These are phyloP conservation scores for Monascus purpureus DNA, from an alignment of 495 filamentous ascomycete genomes.

Conservation along the genomic window DNA sequence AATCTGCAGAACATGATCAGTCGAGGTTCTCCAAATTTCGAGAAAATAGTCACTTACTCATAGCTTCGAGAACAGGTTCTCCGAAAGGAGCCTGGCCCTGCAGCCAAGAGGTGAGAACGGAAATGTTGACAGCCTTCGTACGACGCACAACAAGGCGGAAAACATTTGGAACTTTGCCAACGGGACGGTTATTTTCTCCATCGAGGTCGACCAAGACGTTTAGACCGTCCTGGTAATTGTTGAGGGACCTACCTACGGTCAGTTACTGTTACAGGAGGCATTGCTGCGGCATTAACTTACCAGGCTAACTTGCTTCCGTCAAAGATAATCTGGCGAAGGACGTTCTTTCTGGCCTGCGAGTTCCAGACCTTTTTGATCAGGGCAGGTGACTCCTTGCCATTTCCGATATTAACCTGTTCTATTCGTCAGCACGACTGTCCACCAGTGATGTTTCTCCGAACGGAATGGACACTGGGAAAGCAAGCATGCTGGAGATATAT, in stretches of 20 bases:
- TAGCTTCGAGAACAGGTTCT: conserved; percentile 53
- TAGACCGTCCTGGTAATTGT: conserved; percentile 20
- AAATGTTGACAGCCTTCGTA: conserved; percentile 47
- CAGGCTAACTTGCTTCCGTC: conserved; percentile 72
- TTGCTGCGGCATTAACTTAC: conserved; percentile 40
- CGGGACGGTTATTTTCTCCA: conserved; percentile 29
- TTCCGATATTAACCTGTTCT: conserved; percentile 47
- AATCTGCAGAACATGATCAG: conserved; percentile 37
- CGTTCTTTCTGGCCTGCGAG: conserved; percentile 38
- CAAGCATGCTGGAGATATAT: not conserved
- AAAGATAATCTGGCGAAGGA: conserved; percentile 49
- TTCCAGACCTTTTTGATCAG: conserved; percentile 65
- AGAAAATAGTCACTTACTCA: conserved; percentile 39
- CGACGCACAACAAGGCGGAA: conserved; percentile 44
- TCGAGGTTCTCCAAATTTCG: not conserved
- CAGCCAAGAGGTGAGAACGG: conserved; percentile 51
- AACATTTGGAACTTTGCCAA: conserved; percentile 24
- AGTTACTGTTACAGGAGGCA: too few species aligned
- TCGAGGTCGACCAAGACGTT: conserved; percentile 53
- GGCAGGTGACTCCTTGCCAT: conserved; percentile 43
- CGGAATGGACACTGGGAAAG: too few species aligned
- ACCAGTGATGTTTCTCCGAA: too few species aligned
- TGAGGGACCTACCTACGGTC: conserved; percentile 32
- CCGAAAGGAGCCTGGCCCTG: conserved; percentile 41
- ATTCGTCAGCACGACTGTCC: not conserved